Base-by-base conservation (phyloP, 345 rosid genomes). In the Mallotus nudiflorus region DNA sequence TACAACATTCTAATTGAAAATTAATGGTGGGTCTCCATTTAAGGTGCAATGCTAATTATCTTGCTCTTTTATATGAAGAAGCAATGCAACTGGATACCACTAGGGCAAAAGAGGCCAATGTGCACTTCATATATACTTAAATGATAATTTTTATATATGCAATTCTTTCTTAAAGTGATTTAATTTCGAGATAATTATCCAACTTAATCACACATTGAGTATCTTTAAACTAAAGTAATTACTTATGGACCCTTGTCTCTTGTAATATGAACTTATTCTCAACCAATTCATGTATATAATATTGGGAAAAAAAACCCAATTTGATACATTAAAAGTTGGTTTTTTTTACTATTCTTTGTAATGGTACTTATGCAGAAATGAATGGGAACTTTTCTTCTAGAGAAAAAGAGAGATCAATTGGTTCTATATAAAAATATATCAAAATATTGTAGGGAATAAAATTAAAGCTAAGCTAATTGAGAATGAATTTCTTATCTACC, bases 211-310 rank as follows among this genome's bases (percentile, higher is more conserved):
- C 11, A 11, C 2, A 4, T 28, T 20, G 66, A 55, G 69, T 69
- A 77, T 71, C 81, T 81, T 49, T 0, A 67, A 14, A 10, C 58
- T 48, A 53, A 72, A 61, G 67, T 53, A 71, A 60, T 49, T 73
- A 53, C 50, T 1, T 28, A 22, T 70, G 73, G 52, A 55, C 68
- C 77, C n/a, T 67, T 52, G 37, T 10, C 39, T 40, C 46, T 40
- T 39, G 65, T 37, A 31, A 42, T 28, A 31, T 75, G 78, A 80
- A 80, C 70, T 70, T 80, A 83, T 83, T 80, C 86, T 55, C 82
- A 75, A 68, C 62, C 63, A 78, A 12, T 44, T 20, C 16, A 18
- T 15, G 35, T 6, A 35, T 72, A 48, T 65, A 68, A 29, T 25
- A 52, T 54, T 78, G 16, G 45, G 51, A 72, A 7, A 57, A 58